Evolutionary conservation across 257 asterid genomes (phyloP).

Genomic region (Solanum infundibuliforme): DNA sequence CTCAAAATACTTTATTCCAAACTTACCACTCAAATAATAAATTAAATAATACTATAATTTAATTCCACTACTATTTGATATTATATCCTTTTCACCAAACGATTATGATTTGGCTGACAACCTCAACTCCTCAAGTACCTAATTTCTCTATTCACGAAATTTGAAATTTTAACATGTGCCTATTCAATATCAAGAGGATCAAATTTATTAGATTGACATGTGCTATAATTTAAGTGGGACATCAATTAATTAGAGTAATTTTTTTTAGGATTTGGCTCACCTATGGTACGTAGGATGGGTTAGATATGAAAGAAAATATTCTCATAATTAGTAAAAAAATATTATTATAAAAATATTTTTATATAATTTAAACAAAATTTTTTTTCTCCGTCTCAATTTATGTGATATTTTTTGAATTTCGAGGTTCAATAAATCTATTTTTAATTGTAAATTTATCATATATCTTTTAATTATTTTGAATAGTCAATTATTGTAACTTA

Average conservation of each 20-base stretch:
- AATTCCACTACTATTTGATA: too few relatives aligned
- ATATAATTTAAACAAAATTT: too few relatives aligned
- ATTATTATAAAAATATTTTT: too few relatives aligned
- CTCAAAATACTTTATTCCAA: accelerated
- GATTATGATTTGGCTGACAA: not conserved
- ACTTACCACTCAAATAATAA: too few relatives aligned
- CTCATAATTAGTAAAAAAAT: not conserved
- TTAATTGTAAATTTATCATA: too few relatives aligned
- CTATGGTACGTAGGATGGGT: not conserved
- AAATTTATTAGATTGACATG: not conserved
- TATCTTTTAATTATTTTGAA: too few relatives aligned
- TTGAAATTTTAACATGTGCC: not conserved
- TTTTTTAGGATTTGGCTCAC: not conserved
- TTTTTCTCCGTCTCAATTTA: accelerated
- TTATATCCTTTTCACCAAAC: too few relatives aligned
- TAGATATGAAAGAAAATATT: too few relatives aligned
- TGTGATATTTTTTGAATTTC: too few relatives aligned
- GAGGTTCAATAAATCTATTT: accelerated
- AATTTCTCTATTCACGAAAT: not conserved
- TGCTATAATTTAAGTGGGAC: too few relatives aligned
- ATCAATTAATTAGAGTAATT: not conserved
- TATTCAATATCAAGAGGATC: not conserved
- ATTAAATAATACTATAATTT: too few relatives aligned
- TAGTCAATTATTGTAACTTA: too few relatives aligned
- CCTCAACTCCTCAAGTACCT: not conserved